Base-by-base conservation (phyloP, 106 monocot genomes). In the Gastrodia elata region DNA sequence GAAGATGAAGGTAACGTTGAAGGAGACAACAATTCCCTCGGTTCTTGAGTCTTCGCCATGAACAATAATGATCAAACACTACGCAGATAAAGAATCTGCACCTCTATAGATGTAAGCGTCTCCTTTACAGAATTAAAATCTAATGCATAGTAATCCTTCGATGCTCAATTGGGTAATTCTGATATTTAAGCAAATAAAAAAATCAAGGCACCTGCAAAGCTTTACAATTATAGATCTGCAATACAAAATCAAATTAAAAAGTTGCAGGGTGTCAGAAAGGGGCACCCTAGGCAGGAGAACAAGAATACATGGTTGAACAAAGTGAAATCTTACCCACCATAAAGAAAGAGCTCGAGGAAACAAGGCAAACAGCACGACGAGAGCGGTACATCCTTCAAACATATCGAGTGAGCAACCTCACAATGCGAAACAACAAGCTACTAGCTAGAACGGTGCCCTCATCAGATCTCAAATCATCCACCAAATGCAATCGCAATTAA, bases 1-100 rank as follows among this genome's bases (percentile, higher is more conserved):
- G 82, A 77, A 26, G 84, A 82, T 38, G 82, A 65, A 9, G 78
- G 59, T 26, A 78, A 83, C 38, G 77, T 32, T 34, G 82, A 37
- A 20, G 82, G 74, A 24, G 88, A 84, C 71, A 43, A 20, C 1
- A 73, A 65, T 6, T 55, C 61, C 35, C 72, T 52, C 24, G 46
- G 73, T 30, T 80, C 73, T 38, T 39, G 36, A 67, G 64, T 58
- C n/a, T 71, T 65, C 42, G 43, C 20, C 80, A 80, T 71, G 70
- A 30, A 30, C n/a, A 76, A 22, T 71, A 37, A 59, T 39, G 64
- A 36, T 65, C 24, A 8, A 67, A 67, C 8, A 34, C 30, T n/a
- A 9, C 67, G 38, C 32, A 70, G 32, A 43, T 67, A 59, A 25
- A 8, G 36, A 6, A 68, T 38, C 24, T 37, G 34, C 25, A 36